phyloP scores from a whole-genome alignment of 169 alveolate genomes.

The Babesia bigemina region DNA sequence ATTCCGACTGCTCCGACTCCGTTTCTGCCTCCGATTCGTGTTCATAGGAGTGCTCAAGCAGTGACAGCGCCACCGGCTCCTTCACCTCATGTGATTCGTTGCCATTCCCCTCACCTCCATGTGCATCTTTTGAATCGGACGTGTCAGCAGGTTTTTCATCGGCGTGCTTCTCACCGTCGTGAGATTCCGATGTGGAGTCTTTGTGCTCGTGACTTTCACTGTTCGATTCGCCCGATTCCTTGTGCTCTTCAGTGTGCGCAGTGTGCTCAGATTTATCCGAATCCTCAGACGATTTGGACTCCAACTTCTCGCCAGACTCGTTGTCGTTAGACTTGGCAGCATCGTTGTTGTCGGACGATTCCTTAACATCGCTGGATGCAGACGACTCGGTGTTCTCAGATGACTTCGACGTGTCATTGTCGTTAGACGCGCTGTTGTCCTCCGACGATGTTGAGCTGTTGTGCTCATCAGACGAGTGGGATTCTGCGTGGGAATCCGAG shows the following conservation, averaged over 20 bases:
- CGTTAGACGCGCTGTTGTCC: background rate
- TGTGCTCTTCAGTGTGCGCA: background rate
- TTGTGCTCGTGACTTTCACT: no score
- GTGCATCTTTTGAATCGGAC: no score
- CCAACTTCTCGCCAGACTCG: background rate
- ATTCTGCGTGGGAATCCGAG: no score
- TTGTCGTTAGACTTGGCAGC: background rate
- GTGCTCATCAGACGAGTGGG: no score
- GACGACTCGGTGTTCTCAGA: background rate
- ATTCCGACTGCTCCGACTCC: background rate
- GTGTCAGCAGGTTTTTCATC: no score
- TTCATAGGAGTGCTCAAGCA: background rate
- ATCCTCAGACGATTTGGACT: background rate
- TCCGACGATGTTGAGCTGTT: background rate
- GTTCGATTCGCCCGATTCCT: background rate
- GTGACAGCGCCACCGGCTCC: slow-evolving; percentile 31
- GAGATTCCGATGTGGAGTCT: background rate
- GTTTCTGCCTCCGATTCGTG: background rate
- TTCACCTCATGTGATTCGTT: background rate
- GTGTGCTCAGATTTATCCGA: background rate
- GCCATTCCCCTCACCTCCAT: background rate
- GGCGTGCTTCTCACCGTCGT: background rate
- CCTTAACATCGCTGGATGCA: background rate
- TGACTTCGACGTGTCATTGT: background rate
- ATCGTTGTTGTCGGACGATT: background rate